Base-by-base conservation (phyloP, 257 asterid species). In the Salvia miltiorrhiza region DNA sequence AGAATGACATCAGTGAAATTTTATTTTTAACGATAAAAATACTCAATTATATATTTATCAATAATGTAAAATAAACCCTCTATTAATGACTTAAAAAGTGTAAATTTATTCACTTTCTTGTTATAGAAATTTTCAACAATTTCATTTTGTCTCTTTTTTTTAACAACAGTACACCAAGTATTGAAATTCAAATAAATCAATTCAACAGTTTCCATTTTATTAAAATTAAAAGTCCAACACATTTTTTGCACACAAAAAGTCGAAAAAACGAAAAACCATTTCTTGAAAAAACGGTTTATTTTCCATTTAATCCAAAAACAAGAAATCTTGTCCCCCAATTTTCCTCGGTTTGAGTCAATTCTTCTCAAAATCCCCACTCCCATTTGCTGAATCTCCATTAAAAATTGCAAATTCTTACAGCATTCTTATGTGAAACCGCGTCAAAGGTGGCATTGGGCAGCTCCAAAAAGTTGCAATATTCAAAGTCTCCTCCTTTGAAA, bases 381-480 rank as follows among this genome's bases (percentile, higher is more conserved):
- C 33, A 6, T 7, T 30, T 43, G 30, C 43, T 11, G 5, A 30
- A 21, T 32, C 4, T 20, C 9, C 55, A 59, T 72, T 35, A 41
- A 73, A 73, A 48, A 52, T 37, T 10, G 63, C 5, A 63, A 73
- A 73, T 39, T 48, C 66, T 64, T 37, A 52, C 69, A 74, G 78
- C 75, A 79, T 79, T 74, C 83, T 70, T 50, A 73, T 72, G 78
- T 79, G 84, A 72, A 74, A 79, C 73, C 81, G 78, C 84, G 84
- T 79, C 74, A 33, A 62, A 17, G 57, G 81, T 79, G 59, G 76
- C 67, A 63, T 71, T 70, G 76, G 78, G 75, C 77, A 72, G 72
- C 80, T 76, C 56, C 69, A 72, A 77, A 67, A 72, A 33, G 49
- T 50, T 53, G 64, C 58, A n/a, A 19, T 48, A 63, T 79, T 79